These are phyloP conservation scores for Linum usitatissimum DNA, from an alignment of 345 rosid genomes.

Conservation along the genomic window DNA sequence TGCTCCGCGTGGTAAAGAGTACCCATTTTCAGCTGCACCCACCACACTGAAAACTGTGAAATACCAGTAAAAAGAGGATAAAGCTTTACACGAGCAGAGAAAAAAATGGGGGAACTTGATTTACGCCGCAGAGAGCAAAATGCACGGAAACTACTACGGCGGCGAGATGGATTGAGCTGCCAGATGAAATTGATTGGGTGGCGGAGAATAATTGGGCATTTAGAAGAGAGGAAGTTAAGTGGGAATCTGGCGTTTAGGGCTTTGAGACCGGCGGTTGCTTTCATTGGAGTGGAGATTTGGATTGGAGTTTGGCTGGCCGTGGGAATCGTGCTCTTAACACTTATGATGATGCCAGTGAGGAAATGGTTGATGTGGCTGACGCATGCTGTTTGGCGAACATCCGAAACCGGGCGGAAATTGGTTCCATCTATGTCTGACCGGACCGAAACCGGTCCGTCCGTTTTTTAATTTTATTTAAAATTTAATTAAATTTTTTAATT, in stretches of 20 bases:
- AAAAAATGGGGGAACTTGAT: not conserved
- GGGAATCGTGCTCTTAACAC: not conserved
- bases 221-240: slow-evolving; percentile 20
- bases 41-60: not conserved
- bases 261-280: slow-evolving; percentile 20
- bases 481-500: no score
- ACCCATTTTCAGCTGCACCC: slow-evolving; percentile 31
- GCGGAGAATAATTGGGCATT: slow-evolving; percentile 14
- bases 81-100: not conserved
- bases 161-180: slow-evolving; percentile 14
- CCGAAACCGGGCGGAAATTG: no score
- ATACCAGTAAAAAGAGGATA: not conserved
- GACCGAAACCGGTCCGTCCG: no score
- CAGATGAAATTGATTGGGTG: slow-evolving; percentile 23
- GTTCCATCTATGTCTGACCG: no score
- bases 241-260: slow-evolving; percentile 31
- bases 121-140: slow-evolving; percentile 31
- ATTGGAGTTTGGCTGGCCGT: not conserved
- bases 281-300: not conserved
- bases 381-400: no score
- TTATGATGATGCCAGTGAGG: no score
- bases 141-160: slow-evolving; percentile 20
- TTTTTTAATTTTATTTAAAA: no score
- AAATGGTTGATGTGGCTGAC: no score
- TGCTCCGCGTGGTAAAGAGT: slow-evolving; percentile 32